Evolutionary conservation across 1,284 basidiomycete species (phyloP).

Genomic region (Tranzscheliella williamsii): DNA sequence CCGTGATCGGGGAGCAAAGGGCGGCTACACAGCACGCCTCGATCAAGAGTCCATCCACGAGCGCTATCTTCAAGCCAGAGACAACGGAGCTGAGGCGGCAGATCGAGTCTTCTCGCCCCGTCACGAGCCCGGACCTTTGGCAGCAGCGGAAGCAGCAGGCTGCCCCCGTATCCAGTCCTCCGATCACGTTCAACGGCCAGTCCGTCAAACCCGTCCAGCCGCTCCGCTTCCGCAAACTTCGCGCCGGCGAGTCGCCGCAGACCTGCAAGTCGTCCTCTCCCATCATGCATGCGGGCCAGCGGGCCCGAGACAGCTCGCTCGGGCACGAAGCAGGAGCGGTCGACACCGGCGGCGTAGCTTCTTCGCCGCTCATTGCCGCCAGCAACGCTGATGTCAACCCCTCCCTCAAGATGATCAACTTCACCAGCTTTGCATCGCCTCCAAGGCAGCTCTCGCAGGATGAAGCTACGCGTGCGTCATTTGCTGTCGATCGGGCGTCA

Average conservation of each 20-base stretch:
- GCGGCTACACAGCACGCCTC: too few species aligned
- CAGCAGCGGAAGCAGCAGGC: constrained; percentile 3
- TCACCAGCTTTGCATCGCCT: background rate
- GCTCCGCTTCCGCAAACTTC: constrained; percentile 22
- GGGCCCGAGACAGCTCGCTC: background rate
- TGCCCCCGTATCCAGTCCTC: constrained; percentile 18
- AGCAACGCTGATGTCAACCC: background rate
- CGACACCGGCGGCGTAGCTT: background rate
- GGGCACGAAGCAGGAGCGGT: background rate
- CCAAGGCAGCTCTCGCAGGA: too few species aligned
- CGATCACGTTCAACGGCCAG: constrained; percentile 36
- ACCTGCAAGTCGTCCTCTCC: constrained; percentile 19
- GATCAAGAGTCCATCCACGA: too few species aligned
- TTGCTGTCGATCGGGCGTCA: too few species aligned
- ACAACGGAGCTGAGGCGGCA: background rate
- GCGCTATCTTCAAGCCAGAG: too few species aligned
- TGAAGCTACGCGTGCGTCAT: too few species aligned
- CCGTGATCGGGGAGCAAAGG: too few species aligned
- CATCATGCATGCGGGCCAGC: constrained; percentile 21
- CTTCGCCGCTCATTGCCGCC: background rate
- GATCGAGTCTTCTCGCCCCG: background rate
- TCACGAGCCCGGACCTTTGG: constrained; percentile 15
- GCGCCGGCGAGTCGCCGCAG: constrained; percentile 18
- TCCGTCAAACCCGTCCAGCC: constrained; percentile 28
- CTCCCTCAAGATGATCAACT: background rate